Evolutionary conservation across 164 flowering plant genomes (phyloP).

Genomic region (Kingdonia uniflora): DNA sequence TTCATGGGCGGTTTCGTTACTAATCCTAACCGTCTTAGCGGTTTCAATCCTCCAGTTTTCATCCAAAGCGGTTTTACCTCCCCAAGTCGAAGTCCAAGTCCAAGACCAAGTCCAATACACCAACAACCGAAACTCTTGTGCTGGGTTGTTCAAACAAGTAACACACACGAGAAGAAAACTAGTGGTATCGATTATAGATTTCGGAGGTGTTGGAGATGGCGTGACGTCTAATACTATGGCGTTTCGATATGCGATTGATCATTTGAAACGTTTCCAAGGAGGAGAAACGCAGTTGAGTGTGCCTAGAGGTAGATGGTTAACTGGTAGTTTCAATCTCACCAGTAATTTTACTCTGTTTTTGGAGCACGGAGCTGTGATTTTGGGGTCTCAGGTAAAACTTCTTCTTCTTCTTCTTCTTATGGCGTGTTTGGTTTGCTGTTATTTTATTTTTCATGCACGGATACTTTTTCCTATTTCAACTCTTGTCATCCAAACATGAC

Average conservation of each 20-base stretch:
- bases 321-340: slow-evolving; percentile 90
- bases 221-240: slow-evolving; percentile 65
- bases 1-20: slow-evolving; percentile 25
- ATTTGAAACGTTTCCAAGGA: slow-evolving; percentile 28
- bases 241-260: slow-evolving; percentile 52
- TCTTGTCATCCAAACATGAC: too few species aligned
- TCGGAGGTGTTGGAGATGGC: slow-evolving; percentile 95
- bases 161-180: slow-evolving; percentile 15
- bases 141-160: slow-evolving; percentile 29
- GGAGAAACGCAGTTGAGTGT: slow-evolving; percentile 74
- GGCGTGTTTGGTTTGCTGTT: too few species aligned
- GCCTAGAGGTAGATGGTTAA: slow-evolving; percentile 73
- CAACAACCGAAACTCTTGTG: slow-evolving; percentile 20
- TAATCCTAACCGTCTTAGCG: slow-evolving; percentile 26
- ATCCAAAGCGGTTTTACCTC: slow-evolving; percentile 18
- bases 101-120: not conserved
- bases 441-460: too few species aligned
- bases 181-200: slow-evolving; percentile 54
- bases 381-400: slow-evolving; percentile 81
- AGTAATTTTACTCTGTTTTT: slow-evolving; percentile 92
- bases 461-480: too few species aligned
- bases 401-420: too few species aligned
- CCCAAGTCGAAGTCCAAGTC: slow-evolving; percentile 8
- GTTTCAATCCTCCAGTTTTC: slow-evolving; percentile 30
- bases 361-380: slow-evolving; percentile 70